These are phyloP conservation scores for Pleomassaria siparia DNA, from an alignment of 2,329 filamentous ascomycete genomes.

Conservation along the genomic window DNA sequence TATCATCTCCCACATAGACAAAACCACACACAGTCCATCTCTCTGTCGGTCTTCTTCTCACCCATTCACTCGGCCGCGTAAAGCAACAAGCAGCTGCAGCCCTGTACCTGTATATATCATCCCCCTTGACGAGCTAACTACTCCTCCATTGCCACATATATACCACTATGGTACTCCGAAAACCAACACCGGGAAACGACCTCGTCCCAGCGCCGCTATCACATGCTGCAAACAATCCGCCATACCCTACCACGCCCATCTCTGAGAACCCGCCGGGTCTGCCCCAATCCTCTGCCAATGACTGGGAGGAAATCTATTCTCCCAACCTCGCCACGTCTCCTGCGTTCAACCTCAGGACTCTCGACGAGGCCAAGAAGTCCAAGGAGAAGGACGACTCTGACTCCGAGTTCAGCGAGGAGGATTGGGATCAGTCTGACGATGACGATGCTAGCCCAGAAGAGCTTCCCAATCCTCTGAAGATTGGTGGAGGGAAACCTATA, in stretches of 20 bases:
- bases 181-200: conserved; percentile 38
- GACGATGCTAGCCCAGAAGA: conserved; percentile 34
- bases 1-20: no score
- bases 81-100: conserved; percentile 1
- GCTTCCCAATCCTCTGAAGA: conserved; percentile 39
- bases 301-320: conserved; percentile 30
- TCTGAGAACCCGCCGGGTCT: conserved; percentile 30
- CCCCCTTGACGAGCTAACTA: neutral
- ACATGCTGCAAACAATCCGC: conserved; percentile 43
- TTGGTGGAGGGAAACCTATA: conserved; percentile 34
- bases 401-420: conserved; percentile 36
- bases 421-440: conserved; percentile 43
- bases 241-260: conserved; percentile 49
- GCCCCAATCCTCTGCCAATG: conserved; percentile 14
- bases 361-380: conserved; percentile 29
- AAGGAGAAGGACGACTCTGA: conserved; percentile 20
- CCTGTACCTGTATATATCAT: neutral
- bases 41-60: no score
- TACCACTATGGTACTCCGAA: conserved; percentile 49
- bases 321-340: conserved; percentile 39
- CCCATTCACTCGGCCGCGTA: no score
- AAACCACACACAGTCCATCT: no score
- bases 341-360: conserved; percentile 43
- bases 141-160: conserved; percentile 2
- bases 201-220: conserved; percentile 45